Base-by-base conservation (phyloP, 305 asterid genomes). In the Fraxinus velutina region DNA sequence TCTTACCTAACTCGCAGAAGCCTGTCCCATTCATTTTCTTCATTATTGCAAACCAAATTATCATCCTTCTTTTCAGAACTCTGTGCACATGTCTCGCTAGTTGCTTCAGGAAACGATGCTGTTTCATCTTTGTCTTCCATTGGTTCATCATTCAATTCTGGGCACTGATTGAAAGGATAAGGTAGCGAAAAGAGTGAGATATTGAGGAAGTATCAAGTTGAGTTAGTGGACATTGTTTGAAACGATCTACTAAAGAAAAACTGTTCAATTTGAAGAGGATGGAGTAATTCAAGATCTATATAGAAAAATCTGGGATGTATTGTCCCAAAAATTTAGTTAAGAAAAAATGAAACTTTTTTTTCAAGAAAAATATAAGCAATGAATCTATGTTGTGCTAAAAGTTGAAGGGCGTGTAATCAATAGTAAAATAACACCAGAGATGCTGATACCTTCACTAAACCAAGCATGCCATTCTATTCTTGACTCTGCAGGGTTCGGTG, bases 21-120 rank as follows among this genome's bases (percentile, higher is more conserved):
- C 90, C 90, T 92, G 87, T 96, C 99, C 98, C 99, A 94, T 85
- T 93, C 99, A 79, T 85, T 93, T 86, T 92, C 97, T 90, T 94
- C 98, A 85, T 80, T 85, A 77, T 64, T 64, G 72, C 87, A 86
- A 78, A 72, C 88, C 80, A 79, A 78, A 82, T 83, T 86, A 71
- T 88, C 93, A 73, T 84, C 95, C 87, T 92, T 91, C 87, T 89
- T 94, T 79, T 90, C 98, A 77, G 83, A 84, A 85, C 74, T 83
- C 73, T 83, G 90, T 70, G 83, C 89, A 86, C 84, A 73, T 30
- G 88, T 37, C 36, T 89, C 93, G 77, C 88, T 88, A 74, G 83
- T 78, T 81, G 85, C 88, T 62, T 72, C 72, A 64, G 90, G 83
- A 87, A 83, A 86, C 39, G 92, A 86, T 52, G 91, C 87, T 62